phyloP scores from a whole-genome alignment of 1,284 basidiomycete genomes.

The Sutorius eximius region DNA sequence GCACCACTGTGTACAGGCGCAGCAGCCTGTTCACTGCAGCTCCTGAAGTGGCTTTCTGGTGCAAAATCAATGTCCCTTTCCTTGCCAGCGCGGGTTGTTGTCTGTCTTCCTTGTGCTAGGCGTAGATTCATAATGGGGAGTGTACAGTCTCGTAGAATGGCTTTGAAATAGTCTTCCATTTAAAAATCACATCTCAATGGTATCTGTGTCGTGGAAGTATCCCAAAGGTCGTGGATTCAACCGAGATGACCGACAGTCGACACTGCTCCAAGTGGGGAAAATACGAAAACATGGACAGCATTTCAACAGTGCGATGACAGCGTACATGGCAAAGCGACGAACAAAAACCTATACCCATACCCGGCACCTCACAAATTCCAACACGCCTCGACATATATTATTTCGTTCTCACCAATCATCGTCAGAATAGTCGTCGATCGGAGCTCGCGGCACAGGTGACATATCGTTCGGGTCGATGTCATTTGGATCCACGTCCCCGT shows the following conservation, averaged over 20 bases:
- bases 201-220: too few relatives aligned
- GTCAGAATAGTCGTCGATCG: constrained; percentile 28
- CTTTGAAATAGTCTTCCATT: background rate
- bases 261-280: background rate
- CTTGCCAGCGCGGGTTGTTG: constrained; percentile 6
- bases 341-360: background rate
- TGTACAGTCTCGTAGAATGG: constrained; percentile 13
- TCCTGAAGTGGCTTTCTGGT: constrained; percentile 39
- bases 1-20: constrained; percentile 37
- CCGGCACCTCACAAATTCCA: background rate
- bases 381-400: background rate
- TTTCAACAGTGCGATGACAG: background rate
- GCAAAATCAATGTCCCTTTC: constrained; percentile 21
- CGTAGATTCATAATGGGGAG: constrained; percentile 1
- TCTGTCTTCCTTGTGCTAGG: constrained; percentile 7
- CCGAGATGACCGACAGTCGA: background rate
- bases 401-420: constrained; percentile 22
- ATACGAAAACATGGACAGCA: background rate
- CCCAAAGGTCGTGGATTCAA: too few relatives aligned
- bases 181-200: background rate
- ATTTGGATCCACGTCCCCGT: constrained; percentile 9
- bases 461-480: constrained; percentile 25
- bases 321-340: background rate
- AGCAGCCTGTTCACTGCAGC: constrained; percentile 31
- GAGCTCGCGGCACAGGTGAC: constrained; percentile 5